Conservation (phyloP, 1,284 basidiomycete genomes). For the Lentinula novae-zelandiae region DNA sequence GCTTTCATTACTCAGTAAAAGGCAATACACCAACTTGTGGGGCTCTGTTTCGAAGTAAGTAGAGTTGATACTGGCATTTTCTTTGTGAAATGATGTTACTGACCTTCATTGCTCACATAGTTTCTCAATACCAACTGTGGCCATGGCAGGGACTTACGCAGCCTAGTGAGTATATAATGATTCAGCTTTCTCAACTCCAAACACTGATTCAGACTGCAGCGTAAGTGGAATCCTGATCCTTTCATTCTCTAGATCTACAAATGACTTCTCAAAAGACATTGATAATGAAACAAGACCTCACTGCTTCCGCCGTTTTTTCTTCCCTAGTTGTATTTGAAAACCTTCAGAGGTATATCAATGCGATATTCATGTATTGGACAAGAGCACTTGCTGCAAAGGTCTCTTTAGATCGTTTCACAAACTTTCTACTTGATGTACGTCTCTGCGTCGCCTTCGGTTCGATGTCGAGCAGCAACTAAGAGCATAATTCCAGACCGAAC, state of each 20-base stretch:
- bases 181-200: background rate
- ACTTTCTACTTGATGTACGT: conserved; percentile 6
- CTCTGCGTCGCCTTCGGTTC: background rate
- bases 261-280: conserved; percentile 24
- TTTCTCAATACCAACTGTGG: conserved; percentile 46
- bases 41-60: conserved; percentile 30
- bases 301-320: conserved; percentile 19
- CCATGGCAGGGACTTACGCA: conserved; percentile 45
- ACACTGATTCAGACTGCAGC: background rate
- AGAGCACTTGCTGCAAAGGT: conserved; percentile 19
- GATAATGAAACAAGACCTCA: conserved; percentile 31
- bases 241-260: background rate
- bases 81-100: background rate
- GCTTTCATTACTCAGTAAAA: conserved; percentile 32
- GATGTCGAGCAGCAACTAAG: no score
- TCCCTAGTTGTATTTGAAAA: conserved; percentile 23
- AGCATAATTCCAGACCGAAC: background rate
- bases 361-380: conserved; percentile 15
- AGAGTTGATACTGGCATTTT: background rate
- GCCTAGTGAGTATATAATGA: conserved; percentile 28
- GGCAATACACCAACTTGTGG: conserved; percentile 29
- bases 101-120: conserved; percentile 24
- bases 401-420: conserved; percentile 18
- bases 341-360: conserved; percentile 13
- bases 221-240: background rate